These are phyloP conservation scores for Suillus placidus DNA, from an alignment of 768 basidiomycete genomes.

Conservation along the genomic window DNA sequence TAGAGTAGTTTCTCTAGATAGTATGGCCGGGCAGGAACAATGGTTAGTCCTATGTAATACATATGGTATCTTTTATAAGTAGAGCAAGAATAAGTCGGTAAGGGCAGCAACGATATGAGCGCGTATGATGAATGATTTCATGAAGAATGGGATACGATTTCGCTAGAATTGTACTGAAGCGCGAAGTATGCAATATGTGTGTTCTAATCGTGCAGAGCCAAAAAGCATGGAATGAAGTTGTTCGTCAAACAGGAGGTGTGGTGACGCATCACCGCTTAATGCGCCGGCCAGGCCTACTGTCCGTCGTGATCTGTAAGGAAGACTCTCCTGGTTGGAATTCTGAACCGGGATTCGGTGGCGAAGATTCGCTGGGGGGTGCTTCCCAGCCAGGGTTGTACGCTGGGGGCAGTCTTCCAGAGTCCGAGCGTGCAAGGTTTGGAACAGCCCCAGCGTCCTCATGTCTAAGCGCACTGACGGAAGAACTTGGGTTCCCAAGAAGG, in stretches of 20 bases:
- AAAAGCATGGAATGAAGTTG: not conserved
- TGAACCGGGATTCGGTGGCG: not conserved
- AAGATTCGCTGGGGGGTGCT: not conserved
- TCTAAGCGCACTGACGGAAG: not conserved
- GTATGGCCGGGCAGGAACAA: not conserved
- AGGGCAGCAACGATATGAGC: not conserved
- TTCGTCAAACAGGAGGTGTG: not conserved
- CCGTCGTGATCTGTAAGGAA: not conserved
- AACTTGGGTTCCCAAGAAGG: not conserved
- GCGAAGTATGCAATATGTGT: too few species aligned
- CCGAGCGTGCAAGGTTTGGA: not conserved
- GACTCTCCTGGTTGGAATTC: not conserved
- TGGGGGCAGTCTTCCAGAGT: slow-evolving; percentile 14
- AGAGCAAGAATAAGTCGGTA: not conserved
- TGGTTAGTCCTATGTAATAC: not conserved
- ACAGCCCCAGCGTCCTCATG: slow-evolving; percentile 11
- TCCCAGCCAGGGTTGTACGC: slow-evolving; percentile 13
- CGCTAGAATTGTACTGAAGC: not conserved
- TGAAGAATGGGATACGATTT: not conserved
- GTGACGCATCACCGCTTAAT: not conserved
- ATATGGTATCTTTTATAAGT: not conserved
- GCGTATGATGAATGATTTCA: not conserved
- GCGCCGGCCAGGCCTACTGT: not conserved
- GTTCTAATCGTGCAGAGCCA: not conserved
- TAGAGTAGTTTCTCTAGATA: not conserved